Percentiles rank a stretch among this genome's conserved stretches.
These are phyloP conservation scores for Dalbergia cultrata DNA, from an alignment of 306 rosid genomes.

Conservation along the genomic window DNA sequence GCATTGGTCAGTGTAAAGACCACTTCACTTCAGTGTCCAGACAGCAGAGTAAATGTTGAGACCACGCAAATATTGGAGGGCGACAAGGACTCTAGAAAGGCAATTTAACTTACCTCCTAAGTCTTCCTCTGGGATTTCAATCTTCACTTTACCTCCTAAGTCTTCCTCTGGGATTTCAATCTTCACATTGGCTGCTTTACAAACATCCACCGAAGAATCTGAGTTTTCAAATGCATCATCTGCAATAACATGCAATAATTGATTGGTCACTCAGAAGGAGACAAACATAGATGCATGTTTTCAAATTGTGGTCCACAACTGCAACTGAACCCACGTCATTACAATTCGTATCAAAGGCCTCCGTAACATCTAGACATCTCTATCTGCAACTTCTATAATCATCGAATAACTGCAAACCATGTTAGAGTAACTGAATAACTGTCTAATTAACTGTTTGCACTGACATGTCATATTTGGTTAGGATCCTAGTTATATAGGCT, in stretches of 20 bases:
- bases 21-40: conserved; percentile 5
- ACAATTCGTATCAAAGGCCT: neutral
- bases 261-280: neutral
- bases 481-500: neutral
- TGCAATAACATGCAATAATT: conserved; percentile 37
- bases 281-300: neutral
- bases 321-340: no score
- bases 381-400: no score
- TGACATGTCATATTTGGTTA: neutral
- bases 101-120: conserved; percentile 45
- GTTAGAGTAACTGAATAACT: neutral
- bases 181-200: conserved; percentile 24
- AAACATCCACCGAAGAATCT: conserved; percentile 31
- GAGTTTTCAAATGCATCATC: conserved; percentile 37
- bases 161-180: conserved; percentile 47
- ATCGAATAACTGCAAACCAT: neutral
- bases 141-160: conserved; percentile 49
- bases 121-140: conserved; percentile 46
- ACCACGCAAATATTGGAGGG: conserved; percentile 12
- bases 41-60: neutral
- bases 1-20: conserved; percentile 7
- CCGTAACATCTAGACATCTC: no score
- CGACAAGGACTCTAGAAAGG: neutral
- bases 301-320: no score
- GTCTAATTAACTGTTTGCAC: neutral